phyloP scores from a whole-genome alignment of 495 filamentous ascomycete genomes.

The Hypoxylon lienhwacheense region DNA sequence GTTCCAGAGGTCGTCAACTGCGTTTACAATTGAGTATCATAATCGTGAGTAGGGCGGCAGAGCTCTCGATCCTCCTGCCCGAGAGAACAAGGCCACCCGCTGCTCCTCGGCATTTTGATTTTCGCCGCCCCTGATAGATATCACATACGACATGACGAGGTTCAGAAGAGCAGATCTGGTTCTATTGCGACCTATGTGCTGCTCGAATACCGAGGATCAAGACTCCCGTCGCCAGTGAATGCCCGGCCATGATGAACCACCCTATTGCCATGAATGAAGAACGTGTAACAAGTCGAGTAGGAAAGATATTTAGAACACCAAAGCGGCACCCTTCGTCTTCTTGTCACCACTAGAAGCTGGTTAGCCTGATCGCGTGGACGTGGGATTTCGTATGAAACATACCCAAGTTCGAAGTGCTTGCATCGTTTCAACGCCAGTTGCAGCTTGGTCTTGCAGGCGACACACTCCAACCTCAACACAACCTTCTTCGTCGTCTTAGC shows the following conservation, averaged over 20 bases:
- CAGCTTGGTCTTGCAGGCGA: slow-evolving; percentile 95
- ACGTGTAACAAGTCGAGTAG: slow-evolving; percentile 30
- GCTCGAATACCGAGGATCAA: slow-evolving; percentile 32
- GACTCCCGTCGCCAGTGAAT: slow-evolving; percentile 37
- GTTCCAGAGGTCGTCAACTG: slow-evolving; percentile 4
- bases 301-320: slow-evolving; percentile 80
- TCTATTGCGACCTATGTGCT: slow-evolving; percentile 35
- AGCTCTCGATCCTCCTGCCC: neutral
- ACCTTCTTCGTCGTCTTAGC: slow-evolving; percentile 99
- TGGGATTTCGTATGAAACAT: slow-evolving; percentile 46
- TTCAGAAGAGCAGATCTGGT: slow-evolving; percentile 31
- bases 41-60: slow-evolving; percentile 3
- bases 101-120: slow-evolving; percentile 11
- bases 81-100: neutral
- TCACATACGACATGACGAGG: slow-evolving; percentile 15
- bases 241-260: slow-evolving; percentile 36
- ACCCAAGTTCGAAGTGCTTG: slow-evolving; percentile 99
- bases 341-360: slow-evolving; percentile 85
- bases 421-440: slow-evolving; percentile 97
- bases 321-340: slow-evolving; percentile 99
- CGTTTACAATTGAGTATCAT: slow-evolving; percentile 4
- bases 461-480: slow-evolving; percentile 96
- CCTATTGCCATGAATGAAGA: slow-evolving; percentile 35
- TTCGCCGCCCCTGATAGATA: no score
- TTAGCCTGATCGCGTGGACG: neutral